Evolutionary conservation across 257 asterid species (phyloP), one percentile per base, ranked within the genome.

Genomic region (Solanum neorickii): DNA sequence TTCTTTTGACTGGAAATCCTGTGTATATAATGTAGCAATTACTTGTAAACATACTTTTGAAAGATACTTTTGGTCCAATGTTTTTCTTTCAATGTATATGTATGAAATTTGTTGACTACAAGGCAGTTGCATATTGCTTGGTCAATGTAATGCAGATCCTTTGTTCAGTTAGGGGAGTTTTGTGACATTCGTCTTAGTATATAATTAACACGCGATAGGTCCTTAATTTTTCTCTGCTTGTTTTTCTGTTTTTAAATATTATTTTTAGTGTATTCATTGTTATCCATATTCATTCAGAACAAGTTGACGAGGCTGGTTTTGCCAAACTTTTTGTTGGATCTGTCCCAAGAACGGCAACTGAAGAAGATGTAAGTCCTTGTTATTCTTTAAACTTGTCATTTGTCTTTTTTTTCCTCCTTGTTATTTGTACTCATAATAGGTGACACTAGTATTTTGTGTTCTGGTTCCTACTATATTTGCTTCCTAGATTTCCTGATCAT

Each of bases 271-370:
- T 80, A 49, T 29, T 49, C 20, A 46, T 29, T 47, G 69, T 49
- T 80, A 80, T 47, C 85, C 44, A 80, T 80, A 29, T 27, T 29
- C 83, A n/a, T 80, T 70, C 89, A 94, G 99, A 96, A 39, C 92
- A 88, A 85, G 49, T 86, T 73, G 95, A 94, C 85, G 96, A 95
- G 89, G 91, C 90, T 83, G 88, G 90, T 86, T 94, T 93, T 88
- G 96, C 96, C 59, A 96, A 96, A 90, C 98, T 96, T 59, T 96
- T 96, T 90, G 96, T 96, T 69, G 99, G 99, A 86, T 96, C 99
- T 84, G 98, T 96, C 85, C 99, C 99, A 9, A 91, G 98, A 93
- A 92, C 96, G 5, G 94, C 93, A 76, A 94, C 95, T 15, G 99
- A 96, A 89, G 94, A 93, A 80, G 98, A 96, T 89, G 99, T 96